A percentile compares a stretch with the other conserved stretches of the same genome.
phyloP scores from a whole-genome alignment of 23 red algal species.

The Pyropia yezoensis region DNA sequence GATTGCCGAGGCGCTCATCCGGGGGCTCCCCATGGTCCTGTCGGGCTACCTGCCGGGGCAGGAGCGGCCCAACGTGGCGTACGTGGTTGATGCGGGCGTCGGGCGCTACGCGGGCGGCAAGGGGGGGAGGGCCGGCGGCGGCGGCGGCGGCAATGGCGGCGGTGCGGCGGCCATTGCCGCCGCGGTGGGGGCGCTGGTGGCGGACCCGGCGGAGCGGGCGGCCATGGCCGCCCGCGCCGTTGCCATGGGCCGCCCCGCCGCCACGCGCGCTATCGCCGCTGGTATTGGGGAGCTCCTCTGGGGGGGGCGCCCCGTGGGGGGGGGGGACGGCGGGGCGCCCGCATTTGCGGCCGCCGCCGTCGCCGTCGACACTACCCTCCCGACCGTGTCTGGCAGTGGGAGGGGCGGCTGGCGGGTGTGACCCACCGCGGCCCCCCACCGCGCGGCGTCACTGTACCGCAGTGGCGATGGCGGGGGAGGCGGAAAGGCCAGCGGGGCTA shows the following conservation, averaged over 20 bases:
- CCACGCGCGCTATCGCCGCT: constrained; percentile 65
- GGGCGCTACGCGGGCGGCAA: constrained; percentile 21
- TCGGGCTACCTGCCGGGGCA: constrained; percentile 71
- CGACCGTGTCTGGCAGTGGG: too few relatives aligned
- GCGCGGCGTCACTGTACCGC: too few relatives aligned
- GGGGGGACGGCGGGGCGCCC: too few relatives aligned
- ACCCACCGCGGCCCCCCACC: too few relatives aligned
- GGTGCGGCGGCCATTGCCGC: constrained; percentile 18
- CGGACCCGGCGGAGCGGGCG: constrained; percentile 9
- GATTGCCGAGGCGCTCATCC: constrained; percentile 66
- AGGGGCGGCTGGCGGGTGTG: too few relatives aligned
- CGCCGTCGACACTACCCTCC: too few relatives aligned
- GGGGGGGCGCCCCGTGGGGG: too few relatives aligned
- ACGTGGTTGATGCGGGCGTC: constrained; percentile 41
- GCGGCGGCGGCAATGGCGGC: background rate
- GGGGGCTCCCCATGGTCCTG: constrained; percentile 66
- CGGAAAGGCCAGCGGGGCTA: too few relatives aligned
- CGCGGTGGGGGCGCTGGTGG: constrained; percentile 35
- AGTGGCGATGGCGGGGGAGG: too few relatives aligned
- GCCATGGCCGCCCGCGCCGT: constrained; percentile 50
- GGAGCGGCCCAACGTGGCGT: constrained; percentile 67
- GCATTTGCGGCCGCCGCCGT: too few relatives aligned
- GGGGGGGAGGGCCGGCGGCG: too few relatives aligned
- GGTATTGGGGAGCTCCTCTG: constrained; percentile 40
- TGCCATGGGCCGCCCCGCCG: constrained; percentile 47